Percentiles rank a stretch among this genome's conserved stretches.
These are phyloP conservation scores for Magnolia officinalis DNA, from an alignment of 164 flowering plant genomes.

Conservation along the genomic window DNA sequence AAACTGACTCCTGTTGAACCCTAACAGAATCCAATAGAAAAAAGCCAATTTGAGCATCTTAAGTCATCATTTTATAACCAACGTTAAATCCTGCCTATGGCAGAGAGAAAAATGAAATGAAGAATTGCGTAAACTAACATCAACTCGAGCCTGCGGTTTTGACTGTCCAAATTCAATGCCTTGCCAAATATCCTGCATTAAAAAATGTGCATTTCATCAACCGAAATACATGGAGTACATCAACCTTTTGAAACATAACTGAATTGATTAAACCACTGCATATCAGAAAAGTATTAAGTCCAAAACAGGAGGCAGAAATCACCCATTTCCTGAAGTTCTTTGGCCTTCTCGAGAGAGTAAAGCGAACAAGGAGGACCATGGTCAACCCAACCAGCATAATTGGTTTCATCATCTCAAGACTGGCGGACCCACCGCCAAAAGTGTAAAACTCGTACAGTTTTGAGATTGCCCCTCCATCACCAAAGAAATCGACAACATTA, in stretches of 20 bases:
- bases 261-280: constrained; percentile 3
- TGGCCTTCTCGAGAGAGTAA: constrained; percentile 86
- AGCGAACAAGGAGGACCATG: constrained; percentile 80
- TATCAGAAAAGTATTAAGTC: not conserved
- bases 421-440: constrained; percentile 66
- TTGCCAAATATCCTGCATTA: constrained; percentile 85
- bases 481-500: constrained; percentile 40
- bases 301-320: constrained; percentile 8
- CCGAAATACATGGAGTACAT: not conserved
- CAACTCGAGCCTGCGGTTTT: constrained; percentile 97
- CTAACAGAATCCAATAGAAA: constrained; percentile 30
- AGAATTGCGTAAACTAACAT: constrained; percentile 51
- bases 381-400: constrained; percentile 49
- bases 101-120: not conserved
- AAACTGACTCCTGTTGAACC: constrained; percentile 94
- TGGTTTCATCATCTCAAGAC: constrained; percentile 62
- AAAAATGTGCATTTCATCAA: not conserved
- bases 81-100: not conserved
- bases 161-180: constrained; percentile 91
- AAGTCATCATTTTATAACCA: not conserved
- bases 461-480: constrained; percentile 66
- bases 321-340: constrained; percentile 94
- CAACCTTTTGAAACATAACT: not conserved
- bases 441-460: constrained; percentile 53
- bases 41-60: constrained; percentile 5